Evolutionary conservation across 2,329 filamentous ascomycete species (phyloP).

Genomic region (Purpureocillium takamizusanense): DNA sequence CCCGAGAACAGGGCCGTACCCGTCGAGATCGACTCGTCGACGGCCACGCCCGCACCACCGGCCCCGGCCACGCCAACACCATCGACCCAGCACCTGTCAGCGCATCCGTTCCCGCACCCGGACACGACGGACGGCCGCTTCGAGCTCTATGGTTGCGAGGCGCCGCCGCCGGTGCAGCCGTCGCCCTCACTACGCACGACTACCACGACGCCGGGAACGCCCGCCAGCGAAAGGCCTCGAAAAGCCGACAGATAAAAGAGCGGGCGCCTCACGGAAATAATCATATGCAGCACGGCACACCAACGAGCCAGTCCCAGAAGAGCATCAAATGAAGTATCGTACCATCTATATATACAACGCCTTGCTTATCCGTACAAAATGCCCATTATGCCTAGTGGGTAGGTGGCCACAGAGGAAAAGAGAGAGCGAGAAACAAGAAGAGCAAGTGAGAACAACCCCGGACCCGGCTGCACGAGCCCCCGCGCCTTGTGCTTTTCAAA

Average conservation of each 20-base stretch:
- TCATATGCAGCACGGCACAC: no score
- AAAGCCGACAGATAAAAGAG: no score
- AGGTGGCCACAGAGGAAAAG: neutral
- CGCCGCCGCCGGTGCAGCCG: constrained; percentile 1
- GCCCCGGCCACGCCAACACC: neutral
- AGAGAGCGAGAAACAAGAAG: neutral
- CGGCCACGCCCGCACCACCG: neutral
- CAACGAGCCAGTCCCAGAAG: no score
- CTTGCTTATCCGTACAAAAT: constrained; percentile 16
- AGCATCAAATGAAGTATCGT: constrained; percentile 5
- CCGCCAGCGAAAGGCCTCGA: neutral
- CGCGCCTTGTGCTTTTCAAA: neutral
- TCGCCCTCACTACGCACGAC: neutral
- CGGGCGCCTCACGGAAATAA: no score
- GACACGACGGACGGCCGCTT: constrained; percentile 24
- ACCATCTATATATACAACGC: constrained; percentile 18
- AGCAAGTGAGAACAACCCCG: no score
- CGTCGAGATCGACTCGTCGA: constrained; percentile 43
- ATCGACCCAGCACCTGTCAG: constrained; percentile 2
- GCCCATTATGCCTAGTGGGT: constrained; percentile 1
- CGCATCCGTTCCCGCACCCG: constrained; percentile 5
- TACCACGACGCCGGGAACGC: neutral
- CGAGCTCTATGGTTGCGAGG: constrained; percentile 35
- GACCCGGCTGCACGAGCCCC: no score
- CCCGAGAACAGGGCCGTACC: constrained; percentile 37